phyloP scores from a whole-genome alignment of 495 filamentous ascomycete species.

The Lasiosphaeris hirsuta region DNA sequence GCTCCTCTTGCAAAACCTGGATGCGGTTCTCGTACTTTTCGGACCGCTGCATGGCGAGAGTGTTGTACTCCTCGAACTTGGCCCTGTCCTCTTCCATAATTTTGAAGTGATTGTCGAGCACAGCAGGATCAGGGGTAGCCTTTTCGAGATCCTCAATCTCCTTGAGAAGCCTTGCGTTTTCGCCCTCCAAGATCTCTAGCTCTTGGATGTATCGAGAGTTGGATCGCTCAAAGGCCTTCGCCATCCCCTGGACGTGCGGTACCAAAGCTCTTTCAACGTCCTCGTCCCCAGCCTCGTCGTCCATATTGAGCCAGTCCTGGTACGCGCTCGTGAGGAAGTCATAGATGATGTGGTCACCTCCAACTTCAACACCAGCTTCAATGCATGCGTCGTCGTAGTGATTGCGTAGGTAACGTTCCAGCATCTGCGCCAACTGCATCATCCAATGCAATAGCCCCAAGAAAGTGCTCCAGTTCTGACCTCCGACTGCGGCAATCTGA shows the following conservation, averaged over 20 bases:
- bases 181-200: constrained; percentile 75
- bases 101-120: constrained; percentile 77
- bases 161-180: constrained; percentile 69
- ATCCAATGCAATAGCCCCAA: constrained; percentile 96
- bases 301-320: constrained; percentile 84
- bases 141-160: constrained; percentile 89
- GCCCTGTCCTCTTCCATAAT: constrained; percentile 85
- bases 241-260: constrained; percentile 88
- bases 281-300: constrained; percentile 81
- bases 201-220: constrained; percentile 80
- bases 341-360: constrained; percentile 87
- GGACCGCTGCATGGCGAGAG: constrained; percentile 69
- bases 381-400: constrained; percentile 83
- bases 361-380: constrained; percentile 82
- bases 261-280: constrained; percentile 68
- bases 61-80: constrained; percentile 92
- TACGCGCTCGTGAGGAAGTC: constrained; percentile 86
- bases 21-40: constrained; percentile 78
- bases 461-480: constrained; percentile 93
- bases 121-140: constrained; percentile 72
- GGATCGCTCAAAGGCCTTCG: constrained; percentile 75
- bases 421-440: constrained; percentile 92
- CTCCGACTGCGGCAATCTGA: constrained; percentile 88
- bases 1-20: constrained; percentile 72
- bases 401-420: constrained; percentile 69